These are phyloP conservation scores for Styphnolobium japonicum DNA, from an alignment of 306 rosid genomes.

Conservation along the genomic window DNA sequence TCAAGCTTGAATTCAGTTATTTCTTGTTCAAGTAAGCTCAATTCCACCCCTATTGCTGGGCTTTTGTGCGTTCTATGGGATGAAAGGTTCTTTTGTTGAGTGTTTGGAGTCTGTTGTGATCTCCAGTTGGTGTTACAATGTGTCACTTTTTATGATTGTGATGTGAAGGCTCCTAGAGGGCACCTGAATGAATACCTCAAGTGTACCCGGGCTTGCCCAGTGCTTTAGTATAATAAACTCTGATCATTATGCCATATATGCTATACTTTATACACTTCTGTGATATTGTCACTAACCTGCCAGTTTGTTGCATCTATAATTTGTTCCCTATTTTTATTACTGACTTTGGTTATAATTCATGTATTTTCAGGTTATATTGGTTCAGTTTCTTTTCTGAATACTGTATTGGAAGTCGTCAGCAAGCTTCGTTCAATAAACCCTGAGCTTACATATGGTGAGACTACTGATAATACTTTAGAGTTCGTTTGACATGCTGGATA, in stretches of 20 bases:
- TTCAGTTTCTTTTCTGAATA: constrained; percentile 76
- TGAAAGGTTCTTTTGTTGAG: no score
- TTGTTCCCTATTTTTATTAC: neutral
- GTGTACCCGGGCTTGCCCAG: no score
- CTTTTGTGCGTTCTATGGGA: no score
- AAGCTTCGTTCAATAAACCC: constrained; percentile 79
- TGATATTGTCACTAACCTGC: neutral
- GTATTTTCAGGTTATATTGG: constrained; percentile 76
- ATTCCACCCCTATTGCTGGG: no score
- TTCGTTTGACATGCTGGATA: neutral
- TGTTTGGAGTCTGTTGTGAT: no score
- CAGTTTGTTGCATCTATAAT: neutral
- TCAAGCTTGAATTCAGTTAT: no score
- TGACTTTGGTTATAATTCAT: neutral
- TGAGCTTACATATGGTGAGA: constrained; percentile 57
- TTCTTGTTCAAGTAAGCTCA: no score
- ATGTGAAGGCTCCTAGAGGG: no score
- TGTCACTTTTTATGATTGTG: no score
- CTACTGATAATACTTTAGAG: neutral
- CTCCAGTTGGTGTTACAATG: no score
- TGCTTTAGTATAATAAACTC: neutral
- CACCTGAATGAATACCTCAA: no score
- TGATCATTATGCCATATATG: neutral
- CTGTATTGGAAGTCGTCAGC: constrained; percentile 67
- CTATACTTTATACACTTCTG: neutral